Base-by-base conservation (phyloP, 176 grass and related monocot species). In the Oryza nivara region DNA sequence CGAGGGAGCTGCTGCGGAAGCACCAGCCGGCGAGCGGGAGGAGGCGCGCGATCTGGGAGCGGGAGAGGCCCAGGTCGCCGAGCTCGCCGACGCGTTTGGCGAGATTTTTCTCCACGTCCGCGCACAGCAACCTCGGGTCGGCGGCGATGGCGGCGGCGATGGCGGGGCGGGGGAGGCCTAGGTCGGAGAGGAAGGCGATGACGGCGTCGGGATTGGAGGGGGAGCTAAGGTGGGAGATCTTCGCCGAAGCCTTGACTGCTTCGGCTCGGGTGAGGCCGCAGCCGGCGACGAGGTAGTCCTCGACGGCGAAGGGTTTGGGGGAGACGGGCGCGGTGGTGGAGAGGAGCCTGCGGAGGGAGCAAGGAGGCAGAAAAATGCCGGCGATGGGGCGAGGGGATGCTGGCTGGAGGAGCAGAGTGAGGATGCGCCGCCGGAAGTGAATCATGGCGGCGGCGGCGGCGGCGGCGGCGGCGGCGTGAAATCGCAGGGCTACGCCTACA, bases 251-350 rank as follows among this genome's bases (percentile, higher is more conserved):
- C 67, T 72, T 88, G 32, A 3, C 15, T 2, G 86, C 80, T 44
- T 66, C 45, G 1, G 66, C 9, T 0, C 28, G 43, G 86, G 80
- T 54, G 67, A 88, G 86, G 67, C 66, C 65, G 74, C 86, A 88
- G 74, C 44, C 11, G 40, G 73, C 28, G 52, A 69, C 61, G 70
- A 87, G 85, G 70, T 87, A 87, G 14, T 75, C 85, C n/a, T 56
- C 61, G 70, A 75, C 77, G 77, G 34, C 61, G 63, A 87, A 81
- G 23, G 70, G 25, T 17, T n/a, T 1, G 2, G 74, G 12, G 17
- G 83, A 22, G 6, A 17, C 12, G 28, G 14, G 1, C 22, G 54
- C 15, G 54, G 54, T 19, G 85, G 70, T 19, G 77, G 70, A 73
- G 9, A 72, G 35, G 11, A 74, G 78, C 78, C 41, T 54, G 40